Base-by-base conservation (phyloP, 2,329 filamentous ascomycete genomes). In the Aureobasidium sp. region DNA sequence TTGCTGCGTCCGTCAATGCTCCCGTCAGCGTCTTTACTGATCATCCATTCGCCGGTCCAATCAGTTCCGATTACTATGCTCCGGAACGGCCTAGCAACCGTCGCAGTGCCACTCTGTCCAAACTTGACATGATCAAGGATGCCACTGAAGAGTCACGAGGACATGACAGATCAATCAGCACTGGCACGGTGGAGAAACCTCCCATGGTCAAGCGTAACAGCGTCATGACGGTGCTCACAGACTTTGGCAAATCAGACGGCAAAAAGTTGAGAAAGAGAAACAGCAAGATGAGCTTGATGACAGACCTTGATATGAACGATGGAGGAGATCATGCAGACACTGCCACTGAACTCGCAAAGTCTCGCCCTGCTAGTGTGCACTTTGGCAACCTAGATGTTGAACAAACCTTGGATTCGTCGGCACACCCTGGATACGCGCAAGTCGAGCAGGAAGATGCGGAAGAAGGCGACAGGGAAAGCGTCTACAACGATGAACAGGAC, bases 11-110 rank as follows among this genome's bases (percentile, higher is more conserved):
- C 2, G 87, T 88, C 2, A 80, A 79, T 56, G 91, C 93, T 0
- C 93, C 93, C 1, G 90, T 95, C 25, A 88, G 78, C 59, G 91
- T 90, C 22, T 97, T 97, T 62, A 95, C 87, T 0, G 89, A 96
- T 63, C 90, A 96, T 66, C 81, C 85, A 0, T 90, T 87, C 63
- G 86, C 84, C 24, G 90, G 90, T 4, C 81, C 83, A 57, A 74
- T 90, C 10, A 86, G 89, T 21, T 68, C 79, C 4, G 86, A 91
- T 61, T 79, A 90, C 0, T 94, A 93, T 64, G 85, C 85, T 11
- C 57, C 65, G 55, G 60, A 68, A 64, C 60, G 50, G 60, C 58
- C 55, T 29, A 65, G 25, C 4, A 56, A 55, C 19, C 72, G 58
- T 41, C 52, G 55, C 16, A 58, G 56, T 32, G 59, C 50, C 14